Base-by-base conservation (phyloP, 495 filamentous ascomycete species). In the Thermothielavioides terrestris region DNA sequence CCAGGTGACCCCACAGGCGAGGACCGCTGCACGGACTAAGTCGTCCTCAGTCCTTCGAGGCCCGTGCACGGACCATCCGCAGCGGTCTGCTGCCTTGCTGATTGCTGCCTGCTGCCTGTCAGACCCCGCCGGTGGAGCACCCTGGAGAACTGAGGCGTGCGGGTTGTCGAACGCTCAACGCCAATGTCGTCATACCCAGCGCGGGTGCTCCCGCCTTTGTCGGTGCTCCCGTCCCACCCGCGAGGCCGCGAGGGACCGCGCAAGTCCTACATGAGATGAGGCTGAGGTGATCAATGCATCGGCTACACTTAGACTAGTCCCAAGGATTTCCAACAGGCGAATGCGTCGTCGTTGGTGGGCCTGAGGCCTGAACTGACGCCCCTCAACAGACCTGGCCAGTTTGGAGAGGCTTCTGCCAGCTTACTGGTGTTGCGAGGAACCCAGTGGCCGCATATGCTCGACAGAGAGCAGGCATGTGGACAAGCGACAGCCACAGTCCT, bases 51-150 rank as follows among this genome's bases (percentile, higher is more conserved):
- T 50, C 47, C 47, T 42, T 12, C 25, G 5, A 12, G 3, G 45
- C 34, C 5, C 18, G 36, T 18, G 52, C 52, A 49, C 52, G 39
- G 52, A 22, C 52, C 52, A 43, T 37, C n/a, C n/a, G n/a, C n/a
- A n/a, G n/a, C n/a, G n/a, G n/a, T n/a, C n/a, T n/a, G n/a, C n/a
- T n/a, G n/a, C n/a, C n/a, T n/a, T n/a, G n/a, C n/a, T n/a, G n/a
- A n/a, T n/a, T n/a, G n/a, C n/a, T n/a, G n/a, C n/a, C n/a, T n/a
- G n/a, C n/a, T n/a, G n/a, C n/a, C n/a, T n/a, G n/a, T n/a, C 14
- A 12, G 17, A 39, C 46, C 25, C 20, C 28, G 17, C 6, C 21
- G 3, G 3, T 10, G 20, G 17, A 18, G 31, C 4, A n/a, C 2
- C 10, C 9, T 32, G 36, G 32, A 38, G 42, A 34, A 25, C 53